Evolutionary conservation across 768 basidiomycete genomes (phyloP).

Genomic region (Peribolospora kevripleyi): DNA sequence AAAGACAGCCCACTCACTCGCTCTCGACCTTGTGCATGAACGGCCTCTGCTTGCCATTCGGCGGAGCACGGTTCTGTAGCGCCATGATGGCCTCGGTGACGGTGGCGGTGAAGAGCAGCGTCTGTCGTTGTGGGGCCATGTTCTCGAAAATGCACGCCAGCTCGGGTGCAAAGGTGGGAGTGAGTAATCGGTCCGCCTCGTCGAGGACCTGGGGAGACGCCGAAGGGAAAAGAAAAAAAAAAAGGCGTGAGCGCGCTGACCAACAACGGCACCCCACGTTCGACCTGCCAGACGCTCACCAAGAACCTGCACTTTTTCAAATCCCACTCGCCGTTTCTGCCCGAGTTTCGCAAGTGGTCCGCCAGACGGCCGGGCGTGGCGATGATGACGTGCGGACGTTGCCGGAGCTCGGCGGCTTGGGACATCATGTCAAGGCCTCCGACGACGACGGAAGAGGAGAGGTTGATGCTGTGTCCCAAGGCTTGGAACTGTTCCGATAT

Average conservation of each 20-base stretch:
- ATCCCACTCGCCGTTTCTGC: conserved; percentile 44
- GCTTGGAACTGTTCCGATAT: conserved; percentile 90
- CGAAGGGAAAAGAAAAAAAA: background rate
- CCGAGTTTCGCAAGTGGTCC: conserved; percentile 58
- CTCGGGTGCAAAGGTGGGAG: conserved; percentile 68
- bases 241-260: background rate
- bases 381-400: conserved; percentile 74
- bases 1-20: conserved; percentile 27
- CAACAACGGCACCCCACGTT: background rate
- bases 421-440: conserved; percentile 98
- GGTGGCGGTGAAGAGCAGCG: conserved; percentile 89
- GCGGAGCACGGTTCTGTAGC: conserved; percentile 44
- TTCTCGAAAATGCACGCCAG: conserved; percentile 47
- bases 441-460: conserved; percentile 68
- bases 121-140: conserved; percentile 64
- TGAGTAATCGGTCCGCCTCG: conserved; percentile 82
- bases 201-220: conserved; percentile 45
- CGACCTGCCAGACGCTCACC: conserved; percentile 24
- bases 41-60: conserved; percentile 58
- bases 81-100: conserved; percentile 63
- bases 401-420: conserved; percentile 63
- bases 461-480: conserved; percentile 53
- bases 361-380: conserved; percentile 90
- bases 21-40: conserved; percentile 61
- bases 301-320: conserved; percentile 62